Percentiles rank a stretch among this genome's conserved stretches.
Conservation (phyloP, 1,284 basidiomycete species). For the Pholiota adiposa region DNA sequence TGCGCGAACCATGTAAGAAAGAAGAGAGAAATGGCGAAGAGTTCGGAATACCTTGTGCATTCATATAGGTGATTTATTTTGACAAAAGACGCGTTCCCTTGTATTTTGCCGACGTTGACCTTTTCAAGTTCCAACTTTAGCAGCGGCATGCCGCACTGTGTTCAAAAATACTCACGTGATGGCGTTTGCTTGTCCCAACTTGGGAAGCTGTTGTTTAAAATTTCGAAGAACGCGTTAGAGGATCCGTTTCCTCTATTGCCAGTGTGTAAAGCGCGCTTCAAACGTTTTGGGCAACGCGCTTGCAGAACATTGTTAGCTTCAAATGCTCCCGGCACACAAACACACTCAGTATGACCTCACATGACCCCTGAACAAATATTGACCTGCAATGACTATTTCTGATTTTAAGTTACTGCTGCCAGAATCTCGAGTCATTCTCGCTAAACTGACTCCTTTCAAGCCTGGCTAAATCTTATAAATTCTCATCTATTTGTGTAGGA, state of each 20-base stretch:
- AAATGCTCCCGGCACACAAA: neutral
- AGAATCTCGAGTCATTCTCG: slow-evolving; percentile 19
- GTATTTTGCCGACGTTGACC: slow-evolving; percentile 13
- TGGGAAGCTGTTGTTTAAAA: slow-evolving; percentile 8
- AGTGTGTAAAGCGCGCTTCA: too few species aligned
- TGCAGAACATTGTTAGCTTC: neutral
- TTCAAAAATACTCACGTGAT: slow-evolving; percentile 18
- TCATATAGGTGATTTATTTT: slow-evolving; percentile 17
- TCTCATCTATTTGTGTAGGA: neutral
- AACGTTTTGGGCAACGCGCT: neutral
- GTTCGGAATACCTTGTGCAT: slow-evolving; percentile 19
- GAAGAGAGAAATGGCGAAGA: neutral
- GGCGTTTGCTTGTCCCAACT: slow-evolving; percentile 10
- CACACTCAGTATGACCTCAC: slow-evolving; percentile 2
- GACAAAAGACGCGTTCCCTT: slow-evolving; percentile 9
- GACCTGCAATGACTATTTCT: slow-evolving; percentile 21
- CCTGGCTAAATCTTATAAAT: slow-evolving; percentile 13
- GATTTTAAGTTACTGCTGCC: neutral
- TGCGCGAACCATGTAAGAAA: slow-evolving; percentile 17
- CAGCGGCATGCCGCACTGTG: neutral
- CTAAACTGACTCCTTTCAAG: slow-evolving; percentile 23
- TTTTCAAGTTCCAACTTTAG: slow-evolving; percentile 5
- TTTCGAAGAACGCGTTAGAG: neutral
- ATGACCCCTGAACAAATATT: slow-evolving; percentile 6
- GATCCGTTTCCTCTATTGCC: neutral